Conservation (phyloP, 139 green algal species). For the Chlorella sp. region DNA sequence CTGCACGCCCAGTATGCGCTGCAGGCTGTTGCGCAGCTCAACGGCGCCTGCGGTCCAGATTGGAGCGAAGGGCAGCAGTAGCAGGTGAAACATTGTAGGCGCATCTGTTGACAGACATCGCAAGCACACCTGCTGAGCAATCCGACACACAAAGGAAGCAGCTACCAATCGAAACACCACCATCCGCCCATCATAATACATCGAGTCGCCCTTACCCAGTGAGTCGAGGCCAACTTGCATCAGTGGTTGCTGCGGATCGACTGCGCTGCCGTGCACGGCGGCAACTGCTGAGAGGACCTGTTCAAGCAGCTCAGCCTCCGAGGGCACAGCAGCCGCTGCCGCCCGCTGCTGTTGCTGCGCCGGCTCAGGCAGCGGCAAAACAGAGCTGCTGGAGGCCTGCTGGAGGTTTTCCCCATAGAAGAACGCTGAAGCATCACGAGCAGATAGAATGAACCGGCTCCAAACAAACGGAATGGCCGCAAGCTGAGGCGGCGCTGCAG, state of each 20-base stretch:
- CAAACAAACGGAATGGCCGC: slow-evolving; percentile 27
- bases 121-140: background rate
- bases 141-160: background rate
- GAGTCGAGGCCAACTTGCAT: slow-evolving; percentile 50
- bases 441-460: background rate
- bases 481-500: background rate
- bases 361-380: background rate
- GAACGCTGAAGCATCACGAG: background rate
- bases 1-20: slow-evolving; percentile 23
- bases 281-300: background rate
- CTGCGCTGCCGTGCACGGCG: background rate
- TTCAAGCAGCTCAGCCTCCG: slow-evolving; percentile 19
- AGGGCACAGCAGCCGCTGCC: background rate
- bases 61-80: background rate
- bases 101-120: background rate
- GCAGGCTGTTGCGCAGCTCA: slow-evolving; percentile 31
- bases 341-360: background rate
- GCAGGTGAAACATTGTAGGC: background rate
- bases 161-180: background rate
- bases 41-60: slow-evolving; percentile 17
- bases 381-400: background rate
- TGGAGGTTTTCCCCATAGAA: background rate
- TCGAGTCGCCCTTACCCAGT: slow-evolving; percentile 5
- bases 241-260: slow-evolving; percentile 24
- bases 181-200: background rate